Evolutionary conservation across 148 eudicot genomes (phyloP), one percentile per base, ranked within the genome.

Genomic region (Rhododendron mucronatum): DNA sequence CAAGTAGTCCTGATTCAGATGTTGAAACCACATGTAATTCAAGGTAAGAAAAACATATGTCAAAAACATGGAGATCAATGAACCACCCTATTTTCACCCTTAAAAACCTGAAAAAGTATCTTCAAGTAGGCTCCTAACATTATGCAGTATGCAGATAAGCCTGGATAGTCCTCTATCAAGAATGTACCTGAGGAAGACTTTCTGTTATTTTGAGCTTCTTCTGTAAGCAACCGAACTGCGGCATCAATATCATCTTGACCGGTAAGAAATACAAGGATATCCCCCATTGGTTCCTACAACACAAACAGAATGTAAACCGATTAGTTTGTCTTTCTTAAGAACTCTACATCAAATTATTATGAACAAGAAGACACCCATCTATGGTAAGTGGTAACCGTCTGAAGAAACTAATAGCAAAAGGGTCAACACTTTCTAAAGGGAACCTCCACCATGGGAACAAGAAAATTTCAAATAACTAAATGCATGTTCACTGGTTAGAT

Each of bases 171-270:
- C 53, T 77, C 50, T 3, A 47, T 20, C 21, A 26, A 47, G 30
- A 82, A 78, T 84, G 48, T 91, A 97, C 99, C 99, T 90, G 88
- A 86, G 84, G 89, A 85, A 80, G 84, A 76, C 88, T 92, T 93
- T 63, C 87, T 87, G 82, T 76, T 85, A 81, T 65, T 89, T 84
- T 91, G 95, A 82, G 95, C 88, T 91, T 97, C 94, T 91, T 97
- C 99, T 76, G 90, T 91, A 83, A 97, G 93, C 92, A 97, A 89
- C 87, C 90, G 96, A 47, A 94, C 91, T 76, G 99, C 96, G 86
- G 95, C 91, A 83, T 95, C 98, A 75, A 97, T 95, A 90, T 97
- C 99, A 93, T 97, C 99, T 94, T 97, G 96, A 84, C 99, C 99
- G 26, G 96, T 97, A 45, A 95, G 95, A 85, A 97, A 95, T 75